Evolutionary conservation across 108 stramenopile genomes (phyloP).

Genomic region (Schizochytrium sp.): DNA sequence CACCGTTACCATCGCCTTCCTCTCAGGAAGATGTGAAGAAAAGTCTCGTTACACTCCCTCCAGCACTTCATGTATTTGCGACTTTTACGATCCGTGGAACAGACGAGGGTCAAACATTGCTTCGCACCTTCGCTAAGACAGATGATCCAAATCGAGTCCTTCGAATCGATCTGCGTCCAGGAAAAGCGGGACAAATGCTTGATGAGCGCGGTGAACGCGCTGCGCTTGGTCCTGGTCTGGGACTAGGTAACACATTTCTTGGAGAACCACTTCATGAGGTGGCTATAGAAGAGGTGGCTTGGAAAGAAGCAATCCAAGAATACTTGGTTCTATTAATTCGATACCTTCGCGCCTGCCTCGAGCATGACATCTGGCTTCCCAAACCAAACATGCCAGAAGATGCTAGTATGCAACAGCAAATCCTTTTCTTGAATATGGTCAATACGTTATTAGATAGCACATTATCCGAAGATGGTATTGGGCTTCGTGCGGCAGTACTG

Average conservation of each 20-base stretch:
- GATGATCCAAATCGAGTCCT: neutral
- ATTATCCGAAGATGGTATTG: neutral
- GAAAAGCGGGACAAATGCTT: neutral
- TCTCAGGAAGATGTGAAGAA: neutral
- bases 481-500: neutral
- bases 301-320: neutral
- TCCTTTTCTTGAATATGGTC: neutral
- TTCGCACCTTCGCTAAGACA: neutral
- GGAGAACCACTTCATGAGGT: neutral
- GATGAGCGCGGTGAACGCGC: conserved; percentile 42
- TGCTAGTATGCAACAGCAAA: neutral
- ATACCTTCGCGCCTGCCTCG: neutral
- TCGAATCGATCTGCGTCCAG: conserved; percentile 12
- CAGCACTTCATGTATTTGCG: neutral
- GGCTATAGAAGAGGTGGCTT: neutral
- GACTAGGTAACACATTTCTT: neutral
- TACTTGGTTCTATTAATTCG: neutral
- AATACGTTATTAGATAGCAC: neutral
- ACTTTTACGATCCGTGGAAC: neutral
- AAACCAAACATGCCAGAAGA: neutral
- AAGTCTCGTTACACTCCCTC: neutral
- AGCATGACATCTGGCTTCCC: conserved; percentile 13
- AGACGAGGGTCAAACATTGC: neutral
- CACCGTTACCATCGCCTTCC: neutral
- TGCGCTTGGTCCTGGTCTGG: neutral